Base-by-base conservation (phyloP, 2,329 filamentous ascomycete genomes). In the Claviceps pazoutovae region DNA sequence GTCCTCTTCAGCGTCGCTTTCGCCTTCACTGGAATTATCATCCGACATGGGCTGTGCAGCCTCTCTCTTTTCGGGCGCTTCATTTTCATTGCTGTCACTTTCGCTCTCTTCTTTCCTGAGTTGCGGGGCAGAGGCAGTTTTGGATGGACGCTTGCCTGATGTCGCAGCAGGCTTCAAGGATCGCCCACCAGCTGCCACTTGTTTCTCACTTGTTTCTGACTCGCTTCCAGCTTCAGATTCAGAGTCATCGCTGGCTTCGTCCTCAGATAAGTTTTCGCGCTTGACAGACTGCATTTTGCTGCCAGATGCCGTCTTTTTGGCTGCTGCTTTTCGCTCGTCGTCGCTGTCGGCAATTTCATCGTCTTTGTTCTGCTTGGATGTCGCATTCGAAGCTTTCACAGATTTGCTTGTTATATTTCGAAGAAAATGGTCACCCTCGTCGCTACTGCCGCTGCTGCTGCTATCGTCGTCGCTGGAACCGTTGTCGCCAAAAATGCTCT, bases 331-430 rank as follows among this genome's bases (percentile, higher is more conserved):
- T 51, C 64, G 65, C 54, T 70, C 69, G 58, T 57, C 65, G 57
- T 71, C 68, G 58, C 69, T 71, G 52, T 71, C 69, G 59, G 68
- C 67, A 53, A 71, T 70, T 55, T 71, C 69, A 21, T 68, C 65
- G 44, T 63, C 54, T 56, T 65, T 64, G 60, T 56, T 61, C 53
- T 60, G 57, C 52, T 60, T 62, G 51, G 62, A 38, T 53, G 56
- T 46, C 48, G 49, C 8, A n/a, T 54, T 47, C 41, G 51, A 43
- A 39, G 54, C 55, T 17, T 54, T 57, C 16, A 42, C 46, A 48
- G 53, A 50, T 42, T 41, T 56, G 45, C 46, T 56, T 54, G 41
- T 49, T 39, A 68, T 60, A 53, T 67, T 68, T 49, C 62, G 64
- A 48, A 68, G 55, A 36, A 70, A 64, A 39, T 64, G 52, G 41